These are phyloP conservation scores for Fusarium beomiforme DNA, from an alignment of 2,329 filamentous ascomycete species.

Conservation along the genomic window DNA sequence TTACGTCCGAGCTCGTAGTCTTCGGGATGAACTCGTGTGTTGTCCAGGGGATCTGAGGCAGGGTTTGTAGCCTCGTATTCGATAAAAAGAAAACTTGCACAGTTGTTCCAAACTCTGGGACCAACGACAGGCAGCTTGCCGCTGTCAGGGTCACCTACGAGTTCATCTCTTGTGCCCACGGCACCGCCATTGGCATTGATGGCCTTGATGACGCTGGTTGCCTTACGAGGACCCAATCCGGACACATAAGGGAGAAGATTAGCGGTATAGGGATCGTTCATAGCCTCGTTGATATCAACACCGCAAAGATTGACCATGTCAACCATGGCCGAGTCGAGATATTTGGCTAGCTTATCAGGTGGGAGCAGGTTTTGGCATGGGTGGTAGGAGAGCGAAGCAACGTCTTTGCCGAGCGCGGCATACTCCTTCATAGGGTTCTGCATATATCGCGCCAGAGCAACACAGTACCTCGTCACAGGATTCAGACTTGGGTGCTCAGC, in stretches of 20 bases:
- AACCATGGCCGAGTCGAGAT: slow-evolving; percentile 95
- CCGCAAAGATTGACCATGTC: slow-evolving; percentile 98
- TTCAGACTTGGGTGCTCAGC: slow-evolving; percentile 83
- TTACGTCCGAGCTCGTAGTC: slow-evolving; percentile 98
- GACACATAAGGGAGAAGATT: slow-evolving; percentile 91
- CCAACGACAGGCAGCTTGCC: slow-evolving; percentile 83
- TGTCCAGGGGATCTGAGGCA: slow-evolving; percentile 91
- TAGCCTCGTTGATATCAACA: slow-evolving; percentile 93
- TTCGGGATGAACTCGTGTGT: slow-evolving; percentile 96
- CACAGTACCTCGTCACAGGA: slow-evolving; percentile 86
- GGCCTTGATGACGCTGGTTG: slow-evolving; percentile 76
- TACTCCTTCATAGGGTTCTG: slow-evolving; percentile 98
- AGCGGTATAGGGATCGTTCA: slow-evolving; percentile 81
- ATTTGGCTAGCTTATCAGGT: slow-evolving; percentile 84
- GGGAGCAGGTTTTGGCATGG: slow-evolving; percentile 89
- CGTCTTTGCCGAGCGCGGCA: slow-evolving; percentile 87
- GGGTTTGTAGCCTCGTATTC: slow-evolving; percentile 85
- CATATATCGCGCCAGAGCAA: slow-evolving; percentile 88
- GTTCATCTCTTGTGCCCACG: slow-evolving; percentile 84
- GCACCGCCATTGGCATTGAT: slow-evolving; percentile 91
- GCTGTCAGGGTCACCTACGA: slow-evolving; percentile 87
- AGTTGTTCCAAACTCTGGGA: slow-evolving; percentile 94
- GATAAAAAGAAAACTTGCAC: slow-evolving; percentile 93
- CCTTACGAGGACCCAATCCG: slow-evolving; percentile 92
- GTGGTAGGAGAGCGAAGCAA: slow-evolving; percentile 88